Conservation (phyloP, 1,284 basidiomycete genomes). For the Ceratobasidium sp. region DNA sequence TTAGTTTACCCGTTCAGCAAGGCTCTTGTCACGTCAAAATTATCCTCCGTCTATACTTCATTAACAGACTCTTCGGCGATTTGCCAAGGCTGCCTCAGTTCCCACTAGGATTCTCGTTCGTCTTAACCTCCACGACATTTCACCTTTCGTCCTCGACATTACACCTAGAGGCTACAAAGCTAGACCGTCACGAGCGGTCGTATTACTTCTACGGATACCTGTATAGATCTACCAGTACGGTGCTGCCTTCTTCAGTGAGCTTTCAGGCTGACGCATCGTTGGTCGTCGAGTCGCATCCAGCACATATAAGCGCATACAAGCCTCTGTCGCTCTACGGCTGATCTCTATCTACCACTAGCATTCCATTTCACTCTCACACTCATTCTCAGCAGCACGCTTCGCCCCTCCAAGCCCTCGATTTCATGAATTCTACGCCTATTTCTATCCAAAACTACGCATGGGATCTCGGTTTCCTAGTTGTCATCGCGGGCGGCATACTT, state of each 20-base stretch:
- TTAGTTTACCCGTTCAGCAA: too few relatives aligned
- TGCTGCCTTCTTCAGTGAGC: slow-evolving; percentile 21
- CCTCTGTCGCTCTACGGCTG: not conserved
- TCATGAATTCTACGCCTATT: slow-evolving; percentile 21
- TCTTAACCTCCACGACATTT: not conserved
- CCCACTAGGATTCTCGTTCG: slow-evolving; percentile 6
- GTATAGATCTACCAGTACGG: slow-evolving; percentile 16
- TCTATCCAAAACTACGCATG: slow-evolving; percentile 8
- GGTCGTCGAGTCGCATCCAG: slow-evolving; percentile 26
- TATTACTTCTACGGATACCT: slow-evolving; percentile 25
- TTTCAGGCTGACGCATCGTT: slow-evolving; percentile 7
- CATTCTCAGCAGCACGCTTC: slow-evolving; percentile 27
- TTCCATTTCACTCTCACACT: slow-evolving; percentile 39
- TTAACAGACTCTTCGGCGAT: too few relatives aligned
- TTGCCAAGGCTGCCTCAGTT: slow-evolving; percentile 5
- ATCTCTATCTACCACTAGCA: not conserved
- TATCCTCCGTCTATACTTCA: too few relatives aligned
- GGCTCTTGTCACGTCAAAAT: too few relatives aligned
- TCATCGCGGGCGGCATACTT: slow-evolving; percentile 34
- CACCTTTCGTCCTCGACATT: slow-evolving; percentile 7
- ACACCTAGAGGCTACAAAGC: not conserved
- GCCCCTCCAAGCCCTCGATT: slow-evolving; percentile 38
- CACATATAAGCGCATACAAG: slow-evolving; percentile 9
- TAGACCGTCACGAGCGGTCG: slow-evolving; percentile 4
- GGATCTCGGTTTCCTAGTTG: slow-evolving; percentile 17